A percentile compares a stretch with the other conserved stretches of the same genome.
These are phyloP conservation scores for Sclerotinia nivalis DNA, from an alignment of 2,329 filamentous ascomycete species.

Conservation along the genomic window DNA sequence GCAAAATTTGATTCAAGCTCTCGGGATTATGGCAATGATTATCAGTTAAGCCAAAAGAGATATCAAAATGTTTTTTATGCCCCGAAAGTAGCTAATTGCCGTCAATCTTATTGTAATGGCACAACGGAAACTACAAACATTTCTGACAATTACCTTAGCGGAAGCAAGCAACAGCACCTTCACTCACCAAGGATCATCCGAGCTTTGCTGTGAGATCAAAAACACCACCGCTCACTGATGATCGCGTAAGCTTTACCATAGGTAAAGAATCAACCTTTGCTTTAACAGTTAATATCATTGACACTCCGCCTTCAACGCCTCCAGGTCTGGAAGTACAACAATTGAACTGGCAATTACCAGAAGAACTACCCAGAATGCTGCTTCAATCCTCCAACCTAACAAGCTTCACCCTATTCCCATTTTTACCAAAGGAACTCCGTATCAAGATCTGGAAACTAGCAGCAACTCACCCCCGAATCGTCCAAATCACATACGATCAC, in stretches of 20 bases:
- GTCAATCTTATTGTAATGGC: background rate
- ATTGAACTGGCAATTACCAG: conserved; percentile 11
- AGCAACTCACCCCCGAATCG: background rate
- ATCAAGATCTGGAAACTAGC: conserved; percentile 16
- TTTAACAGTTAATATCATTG: background rate
- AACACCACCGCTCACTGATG: background rate
- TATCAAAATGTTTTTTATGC: background rate
- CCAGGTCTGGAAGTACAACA: background rate
- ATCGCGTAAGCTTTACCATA: background rate
- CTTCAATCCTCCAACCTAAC: conserved; percentile 7
- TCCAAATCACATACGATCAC: conserved; percentile 16
- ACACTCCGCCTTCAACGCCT: background rate
- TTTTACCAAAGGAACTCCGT: conserved; percentile 14
- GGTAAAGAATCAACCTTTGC: background rate
- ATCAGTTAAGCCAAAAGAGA: background rate
- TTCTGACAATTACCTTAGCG: conserved; percentile 10
- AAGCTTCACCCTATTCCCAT: conserved; percentile 7
- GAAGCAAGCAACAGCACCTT: background rate
- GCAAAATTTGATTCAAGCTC: too few relatives aligned
- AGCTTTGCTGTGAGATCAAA: background rate
- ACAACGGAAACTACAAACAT: background rate
- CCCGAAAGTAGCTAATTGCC: background rate
- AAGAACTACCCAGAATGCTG: conserved; percentile 9
- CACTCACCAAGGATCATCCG: background rate
- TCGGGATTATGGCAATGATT: background rate